Percentiles rank a stretch among this genome's conserved stretches.
Conservation (phyloP, 164 flowering plant genomes). For the Magnolia kwangsiensis region DNA sequence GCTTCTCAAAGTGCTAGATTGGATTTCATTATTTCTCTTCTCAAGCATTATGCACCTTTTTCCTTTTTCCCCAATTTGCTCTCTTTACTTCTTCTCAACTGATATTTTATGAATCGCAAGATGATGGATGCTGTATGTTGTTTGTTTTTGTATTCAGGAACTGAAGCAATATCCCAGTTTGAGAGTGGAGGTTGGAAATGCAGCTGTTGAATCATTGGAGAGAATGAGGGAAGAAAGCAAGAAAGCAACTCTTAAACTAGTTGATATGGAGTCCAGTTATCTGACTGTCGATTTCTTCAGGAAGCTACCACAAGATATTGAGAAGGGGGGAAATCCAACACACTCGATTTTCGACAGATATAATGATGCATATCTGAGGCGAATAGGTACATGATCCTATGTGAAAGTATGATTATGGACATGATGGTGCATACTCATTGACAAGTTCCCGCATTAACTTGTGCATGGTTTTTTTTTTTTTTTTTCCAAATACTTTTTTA, state of each 20-base stretch:
- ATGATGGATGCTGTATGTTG: not conserved
- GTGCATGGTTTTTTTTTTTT: not conserved
- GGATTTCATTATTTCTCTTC: not conserved
- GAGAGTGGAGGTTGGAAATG: constrained; percentile 63
- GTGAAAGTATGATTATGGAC: not conserved
- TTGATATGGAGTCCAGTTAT: constrained; percentile 88
- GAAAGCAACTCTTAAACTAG: constrained; percentile 77
- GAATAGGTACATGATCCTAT: constrained; percentile 55
- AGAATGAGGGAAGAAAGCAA: constrained; percentile 84
- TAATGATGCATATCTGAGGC: constrained; percentile 77
- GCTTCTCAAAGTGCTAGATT: no score
- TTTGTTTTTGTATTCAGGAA: constrained; percentile 44
- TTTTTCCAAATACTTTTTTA: no score
- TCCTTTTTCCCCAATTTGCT: not conserved
- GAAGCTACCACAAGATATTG: constrained; percentile 94
- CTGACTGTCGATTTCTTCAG: constrained; percentile 95
- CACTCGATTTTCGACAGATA: constrained; percentile 92
- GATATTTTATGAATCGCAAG: not conserved
- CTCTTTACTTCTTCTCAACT: not conserved
- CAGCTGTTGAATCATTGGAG: constrained; percentile 75
- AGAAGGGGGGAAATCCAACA: constrained; percentile 94
- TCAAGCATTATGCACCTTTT: not conserved
- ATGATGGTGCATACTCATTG: not conserved
- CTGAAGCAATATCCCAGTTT: constrained; percentile 65
- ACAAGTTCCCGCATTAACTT: not conserved